Evolutionary conservation across 306 rosid species (phyloP), one percentile per base, ranked within the genome.

Genomic region (Dicorynia guianensis): DNA sequence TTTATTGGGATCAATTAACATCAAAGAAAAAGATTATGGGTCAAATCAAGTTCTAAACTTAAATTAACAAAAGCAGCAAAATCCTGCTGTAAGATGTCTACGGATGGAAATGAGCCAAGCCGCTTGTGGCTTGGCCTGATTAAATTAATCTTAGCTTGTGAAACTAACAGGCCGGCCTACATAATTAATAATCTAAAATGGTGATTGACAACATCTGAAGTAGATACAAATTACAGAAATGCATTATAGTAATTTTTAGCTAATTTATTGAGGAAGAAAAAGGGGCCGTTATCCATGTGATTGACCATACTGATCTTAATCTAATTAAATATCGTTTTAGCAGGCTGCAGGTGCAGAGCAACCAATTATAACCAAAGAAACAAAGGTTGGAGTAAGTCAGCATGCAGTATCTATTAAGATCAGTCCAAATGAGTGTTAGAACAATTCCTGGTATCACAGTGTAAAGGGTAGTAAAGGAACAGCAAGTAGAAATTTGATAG

Each of bases 241-340:
- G 59, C n/a, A 49, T n/a, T 49, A 34, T 48, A 33, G 8, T 48
- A 64, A 19, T 42, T 35, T 64, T 64, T 9, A 67, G 59, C 30
- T 33, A 35, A 10, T 25, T 2, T 2, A 25, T 25, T 25, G 30
- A 25, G 30, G 30, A 25, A 25, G 30, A 25, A 25, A 2, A 25
- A 25, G 2, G 30, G 30, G 30, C 2, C 30, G 30, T 25, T 25
- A 2, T 68, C 61, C 46, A 50, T 8, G 2, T 50, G 18, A 11
- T 49, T 19, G 40, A 7, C 1, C 46, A 11, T 39, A 2, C 48
- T 12, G 55, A 25, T 65, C 49, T 50, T 38, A 17, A 14, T 54
- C 71, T 49, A 13, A 17, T 12, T 3, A 25, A 25, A 25, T 25
- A 25, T 25, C 30, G 1, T 25, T 25, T 25, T 25, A 13, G 17